A percentile compares a stretch with the other conserved stretches of the same genome.
Conservation (phyloP, 352 stramenopile species). For the Phytophthora hibernalis region DNA sequence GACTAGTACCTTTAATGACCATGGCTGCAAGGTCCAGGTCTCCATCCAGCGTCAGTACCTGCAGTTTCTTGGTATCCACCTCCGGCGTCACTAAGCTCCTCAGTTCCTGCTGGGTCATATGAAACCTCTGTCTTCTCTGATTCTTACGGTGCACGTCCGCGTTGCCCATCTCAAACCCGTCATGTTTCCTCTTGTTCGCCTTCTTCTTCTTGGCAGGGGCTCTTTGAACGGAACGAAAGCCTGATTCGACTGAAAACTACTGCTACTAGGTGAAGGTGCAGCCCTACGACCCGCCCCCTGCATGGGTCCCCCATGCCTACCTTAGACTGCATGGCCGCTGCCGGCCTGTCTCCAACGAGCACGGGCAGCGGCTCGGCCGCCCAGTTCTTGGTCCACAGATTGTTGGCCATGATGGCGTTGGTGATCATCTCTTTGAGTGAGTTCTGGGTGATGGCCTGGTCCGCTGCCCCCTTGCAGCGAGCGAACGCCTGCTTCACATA, state of each 20-base stretch:
- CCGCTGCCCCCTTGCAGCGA: conserved; percentile 72
- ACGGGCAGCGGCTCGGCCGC: conserved; percentile 71
- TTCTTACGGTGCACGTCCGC: conserved; percentile 75
- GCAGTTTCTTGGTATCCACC: conserved; percentile 75
- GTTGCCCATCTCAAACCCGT: conserved; percentile 37
- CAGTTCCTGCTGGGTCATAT: conserved; percentile 74
- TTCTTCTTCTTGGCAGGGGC: conserved; percentile 63
- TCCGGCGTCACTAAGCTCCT: conserved; percentile 68
- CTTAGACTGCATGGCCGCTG: conserved; percentile 34
- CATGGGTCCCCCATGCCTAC: conserved; percentile 30
- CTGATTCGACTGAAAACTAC: conserved; percentile 35
- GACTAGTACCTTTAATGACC: conserved; percentile 95
- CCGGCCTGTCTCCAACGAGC: conserved; percentile 57
- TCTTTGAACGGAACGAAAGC: conserved; percentile 63
- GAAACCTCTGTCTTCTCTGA: conserved; percentile 78
- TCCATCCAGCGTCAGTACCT: conserved; percentile 78
- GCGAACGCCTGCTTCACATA: conserved; percentile 90
- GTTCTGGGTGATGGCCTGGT: conserved; percentile 84
- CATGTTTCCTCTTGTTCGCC: conserved; percentile 74
- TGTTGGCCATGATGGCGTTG: conserved; percentile 84
- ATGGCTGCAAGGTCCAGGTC: conserved; percentile 89
- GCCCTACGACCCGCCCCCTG: conserved; percentile 11
- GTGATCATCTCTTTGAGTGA: conserved; percentile 85
- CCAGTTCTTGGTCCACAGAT: conserved; percentile 90
- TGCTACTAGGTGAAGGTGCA: conserved; percentile 38